Evolutionary conservation across 805 yeast genomes (phyloP), one percentile per base, ranked within the genome.

Genomic region (Pichia sporocuriosa): DNA sequence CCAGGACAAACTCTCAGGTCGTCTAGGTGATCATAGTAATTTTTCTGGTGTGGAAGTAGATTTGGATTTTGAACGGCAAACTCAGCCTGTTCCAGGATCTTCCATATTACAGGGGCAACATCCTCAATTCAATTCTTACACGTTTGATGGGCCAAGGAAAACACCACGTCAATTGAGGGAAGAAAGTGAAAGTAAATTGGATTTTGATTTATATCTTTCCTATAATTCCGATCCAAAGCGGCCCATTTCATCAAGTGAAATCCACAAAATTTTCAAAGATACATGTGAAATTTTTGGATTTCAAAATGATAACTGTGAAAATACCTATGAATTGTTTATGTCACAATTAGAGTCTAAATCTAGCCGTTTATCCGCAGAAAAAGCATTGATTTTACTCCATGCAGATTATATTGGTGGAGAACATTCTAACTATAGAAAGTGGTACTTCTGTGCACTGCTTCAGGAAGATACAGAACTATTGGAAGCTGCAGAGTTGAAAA

Each of bases 371-470:
- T 62, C 79, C 2, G 84, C 95, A 4, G 60, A 67, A 27, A 72
- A 66, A 43, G 97, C 97, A 0, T 66, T 90, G 43, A 56, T 79
- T 2, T 75, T 90, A 0, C 63, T 90, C 26, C 97, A 90, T 62
- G 80, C 87, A 1, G 95, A 89, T 47, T 90, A 90, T 61, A 86
- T 90, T 47, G 97, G 96, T 0, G 97, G 97, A 15, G 85, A 80
- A 37, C 69, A 79, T 45, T 75, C 97, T 4, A 90, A 90, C 62
- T 90, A 81, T 62, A 75, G 81, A 55, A 87, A 84, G 61, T 90
- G 97, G 97, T 87, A 79, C 59, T 84, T 89, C 62, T 86, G 94
- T 34, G 86, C 95, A 8, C 86, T 81, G 61, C 65, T 83, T 28
- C 88, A 81, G 50, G 62, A 82, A 36, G 96, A 88, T 62, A 83